A percentile compares a stretch with the other conserved stretches of the same genome.
Evolutionary conservation across 805 yeast species (phyloP).

Genomic region (Clavispora phyllophila): DNA sequence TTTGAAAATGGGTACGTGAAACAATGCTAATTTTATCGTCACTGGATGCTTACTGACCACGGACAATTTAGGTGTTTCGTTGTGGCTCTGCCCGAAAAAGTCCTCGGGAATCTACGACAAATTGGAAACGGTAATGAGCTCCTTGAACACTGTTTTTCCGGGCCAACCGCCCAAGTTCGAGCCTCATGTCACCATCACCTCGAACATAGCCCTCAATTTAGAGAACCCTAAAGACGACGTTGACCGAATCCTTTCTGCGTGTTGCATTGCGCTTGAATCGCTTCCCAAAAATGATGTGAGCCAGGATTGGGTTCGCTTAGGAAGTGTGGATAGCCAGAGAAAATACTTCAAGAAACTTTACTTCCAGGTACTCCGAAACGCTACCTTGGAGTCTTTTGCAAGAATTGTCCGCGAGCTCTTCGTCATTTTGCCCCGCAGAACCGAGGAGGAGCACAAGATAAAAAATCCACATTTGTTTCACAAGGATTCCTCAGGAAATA

Average conservation of each 20-base stretch:
- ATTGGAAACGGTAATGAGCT: constrained; percentile 53
- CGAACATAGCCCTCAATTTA: constrained; percentile 47
- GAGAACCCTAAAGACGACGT: constrained; percentile 48
- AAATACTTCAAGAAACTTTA: constrained; percentile 50
- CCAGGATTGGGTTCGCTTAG: constrained; percentile 35
- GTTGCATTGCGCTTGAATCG: constrained; percentile 49
- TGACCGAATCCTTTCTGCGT: constrained; percentile 50
- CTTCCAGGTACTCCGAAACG: constrained; percentile 40
- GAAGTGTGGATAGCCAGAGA: constrained; percentile 44
- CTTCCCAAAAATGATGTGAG: constrained; percentile 33
- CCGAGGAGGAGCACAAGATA: constrained; percentile 31
- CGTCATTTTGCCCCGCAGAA: constrained; percentile 40
- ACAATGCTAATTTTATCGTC: background rate
- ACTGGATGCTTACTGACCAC: constrained; percentile 7
- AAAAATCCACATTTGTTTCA: constrained; percentile 37
- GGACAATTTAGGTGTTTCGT: constrained; percentile 41
- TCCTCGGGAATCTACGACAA: constrained; percentile 52
- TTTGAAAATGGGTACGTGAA: constrained; percentile 9
- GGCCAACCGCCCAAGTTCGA: constrained; percentile 60
- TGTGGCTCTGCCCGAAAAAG: constrained; percentile 71
- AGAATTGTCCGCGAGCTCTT: constrained; percentile 53
- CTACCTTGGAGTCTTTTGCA: constrained; percentile 49
- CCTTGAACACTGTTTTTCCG: constrained; percentile 66
- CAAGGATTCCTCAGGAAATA: constrained; percentile 26
- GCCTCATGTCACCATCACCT: constrained; percentile 74